Base-by-base conservation (phyloP, 1,284 basidiomycete genomes). In the Papiliotrema flavescens region DNA sequence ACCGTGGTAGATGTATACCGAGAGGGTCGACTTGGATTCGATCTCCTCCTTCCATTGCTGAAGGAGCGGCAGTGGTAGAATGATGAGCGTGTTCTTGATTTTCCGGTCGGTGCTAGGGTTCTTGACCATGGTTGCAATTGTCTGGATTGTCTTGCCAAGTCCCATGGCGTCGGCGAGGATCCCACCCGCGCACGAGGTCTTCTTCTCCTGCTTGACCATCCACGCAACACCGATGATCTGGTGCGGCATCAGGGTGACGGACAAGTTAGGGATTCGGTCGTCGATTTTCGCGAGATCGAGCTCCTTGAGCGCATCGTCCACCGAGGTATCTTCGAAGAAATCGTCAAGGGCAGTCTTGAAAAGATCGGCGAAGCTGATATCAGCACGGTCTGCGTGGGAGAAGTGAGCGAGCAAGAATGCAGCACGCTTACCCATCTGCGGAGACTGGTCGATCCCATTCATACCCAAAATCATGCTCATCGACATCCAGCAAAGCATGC, bases 31-130 rank as follows among this genome's bases (percentile, higher is more conserved):
- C 60, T 77, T 76, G 20, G 62, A 60, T 47, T 73, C 67, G 40
- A 80, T 78, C 61, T 80, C 79, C 3, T 55, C 52, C 53, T 73
- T 70, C 77, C 77, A 78, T 49, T 76, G 79, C 2, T 59, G 47
- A 14, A 79, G 58, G 1, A 79, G 64, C 1, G 76, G 75, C 7
- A 78, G 57, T 2, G 77, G 77, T 0, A 75, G 76, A 20, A 80
- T 61, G 44, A 80, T 70, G 1, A 80, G 64, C 14, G 75, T 79
- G 0, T 72, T 69, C 56, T 73, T 74, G 19, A 47, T 34, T 49
- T 66, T 67, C 4, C 49, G 60, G 52, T 70, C 77, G 28, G 49
- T 46, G 32, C 64, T 70, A 34, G 57, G 61, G 54, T 78, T 73
- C 2, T 63, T 61, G 39, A 62, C 59, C 60, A 77, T 75, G 14